Evolutionary conservation across 306 rosid genomes (phyloP), one percentile per base, ranked within the genome.

Genomic region (Lathyrus tuberosus): DNA sequence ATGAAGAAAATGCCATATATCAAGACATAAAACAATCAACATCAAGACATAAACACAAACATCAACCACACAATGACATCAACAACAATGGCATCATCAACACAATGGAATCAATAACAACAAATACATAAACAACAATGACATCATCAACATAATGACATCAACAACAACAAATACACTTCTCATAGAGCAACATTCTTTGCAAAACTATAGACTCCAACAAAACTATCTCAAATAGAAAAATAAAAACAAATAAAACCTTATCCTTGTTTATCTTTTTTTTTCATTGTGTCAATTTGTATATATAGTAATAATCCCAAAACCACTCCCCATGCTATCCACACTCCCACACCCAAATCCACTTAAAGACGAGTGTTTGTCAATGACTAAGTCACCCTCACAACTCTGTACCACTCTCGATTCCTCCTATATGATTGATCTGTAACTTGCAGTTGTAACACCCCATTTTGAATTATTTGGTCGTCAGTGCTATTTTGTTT

Each of bases 321-420:
- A 22, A 15, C 35, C 59, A 18, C 4, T 52, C 33, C 59, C 59
- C n/a, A 18, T 52, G 5, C 59, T 52, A 52, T 14, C 31, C 2
- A 53, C 13, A 22, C n/a, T n/a, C n/a, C n/a, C n/a, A n/a, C n/a
- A n/a, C 61, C 61, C 37, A 54, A 54, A 54, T 4, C 61, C 9
- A 7, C 54, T n/a, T 48, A 15, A 48, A 48, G 10, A 48, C 10
- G 20, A 48, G 5, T 5, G 54, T 11, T 43, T 43, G 54, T 5
- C 58, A 3, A 52, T 52, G 59, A 52, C 59, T n/a, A 24, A 20
- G 30, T 18, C 31, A 52, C 5, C 59, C 33, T 10, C 59, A 18
- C 59, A 30, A 18, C 59, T 14, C n/a, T n/a, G n/a, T n/a, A n/a
- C 33, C 60, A 53, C 33, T 28, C 43, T 59, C 8, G 8, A 31